phyloP scores from a whole-genome alignment of 2,329 filamentous ascomycete genomes.

The Myriosclerotinia curreyana region DNA sequence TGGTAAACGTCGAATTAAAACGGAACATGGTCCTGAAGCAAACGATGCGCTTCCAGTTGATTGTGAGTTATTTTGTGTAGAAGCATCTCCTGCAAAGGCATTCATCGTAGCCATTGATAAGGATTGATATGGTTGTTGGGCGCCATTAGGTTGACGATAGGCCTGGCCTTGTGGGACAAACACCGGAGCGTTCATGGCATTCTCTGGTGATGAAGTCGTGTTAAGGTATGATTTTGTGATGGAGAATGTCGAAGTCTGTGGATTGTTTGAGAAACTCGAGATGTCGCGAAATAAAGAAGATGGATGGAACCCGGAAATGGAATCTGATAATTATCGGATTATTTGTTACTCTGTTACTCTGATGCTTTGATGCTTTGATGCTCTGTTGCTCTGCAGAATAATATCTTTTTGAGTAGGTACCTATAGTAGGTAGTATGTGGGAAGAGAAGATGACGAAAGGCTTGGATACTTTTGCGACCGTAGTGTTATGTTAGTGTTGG shows the following conservation, averaged over 20 bases:
- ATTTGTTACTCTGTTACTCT: not conserved
- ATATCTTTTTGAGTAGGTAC: not conserved
- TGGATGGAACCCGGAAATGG: conserved; percentile 12
- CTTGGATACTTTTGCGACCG: conserved; percentile 23
- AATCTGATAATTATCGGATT: conserved; percentile 3
- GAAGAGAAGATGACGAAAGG: conserved; percentile 11
- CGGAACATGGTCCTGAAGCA: conserved; percentile 40
- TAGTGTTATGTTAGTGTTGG: conserved; percentile 17
- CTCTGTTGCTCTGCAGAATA: conserved; percentile 6
- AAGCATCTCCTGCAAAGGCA: conserved; percentile 34
- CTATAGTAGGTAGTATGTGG: not conserved
- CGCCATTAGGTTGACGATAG: conserved; percentile 37
- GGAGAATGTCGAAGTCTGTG: conserved; percentile 17
- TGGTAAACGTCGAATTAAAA: conserved; percentile 55
- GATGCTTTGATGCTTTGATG: too few species aligned
- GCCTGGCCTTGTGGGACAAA: conserved; percentile 38
- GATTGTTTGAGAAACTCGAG: conserved; percentile 22
- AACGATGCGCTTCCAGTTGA: conserved; percentile 29
- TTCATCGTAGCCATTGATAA: conserved; percentile 38
- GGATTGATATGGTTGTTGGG: conserved; percentile 36
- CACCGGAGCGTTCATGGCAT: conserved; percentile 40
- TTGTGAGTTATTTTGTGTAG: conserved; percentile 29
- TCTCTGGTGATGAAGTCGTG: conserved; percentile 34
- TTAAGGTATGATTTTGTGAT: conserved; percentile 30
- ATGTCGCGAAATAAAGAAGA: conserved; percentile 20